Conservation (phyloP, 345 rosid genomes). For the Capsella bursapastoris region DNA sequence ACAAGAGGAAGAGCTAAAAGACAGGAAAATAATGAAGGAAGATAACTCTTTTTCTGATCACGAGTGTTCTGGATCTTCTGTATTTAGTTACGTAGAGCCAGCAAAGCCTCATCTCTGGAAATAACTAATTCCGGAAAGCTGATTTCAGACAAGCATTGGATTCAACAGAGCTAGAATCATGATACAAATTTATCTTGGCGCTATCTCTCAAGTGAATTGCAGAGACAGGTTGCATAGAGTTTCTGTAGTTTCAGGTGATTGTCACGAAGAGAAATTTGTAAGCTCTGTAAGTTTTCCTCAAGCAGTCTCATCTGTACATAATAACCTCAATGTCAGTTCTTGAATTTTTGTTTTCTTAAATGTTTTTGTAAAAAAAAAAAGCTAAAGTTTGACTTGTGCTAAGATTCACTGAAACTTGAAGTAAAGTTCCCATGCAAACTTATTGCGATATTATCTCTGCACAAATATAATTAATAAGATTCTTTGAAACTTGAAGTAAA, state of each 20-base stretch:
- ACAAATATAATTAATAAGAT: constrained; percentile 1
- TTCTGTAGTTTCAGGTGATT: too few relatives aligned
- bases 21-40: constrained; percentile 33
- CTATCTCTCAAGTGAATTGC: too few relatives aligned
- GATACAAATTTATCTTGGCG: background rate
- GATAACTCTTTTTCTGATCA: background rate
- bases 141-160: background rate
- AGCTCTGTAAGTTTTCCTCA: too few relatives aligned
- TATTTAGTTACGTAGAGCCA: constrained; percentile 29
- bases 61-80: constrained; percentile 19
- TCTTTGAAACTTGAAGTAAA: constrained; percentile 31
- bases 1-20: constrained; percentile 25
- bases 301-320: too few relatives aligned
- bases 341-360: too few relatives aligned
- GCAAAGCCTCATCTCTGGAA: constrained; percentile 25
- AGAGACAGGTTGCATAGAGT: too few relatives aligned
- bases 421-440: constrained; percentile 30
- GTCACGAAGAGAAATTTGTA: too few relatives aligned
- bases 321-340: too few relatives aligned
- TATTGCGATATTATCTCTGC: constrained; percentile 8
- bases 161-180: constrained; percentile 19
- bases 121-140: background rate
- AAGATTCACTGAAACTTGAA: constrained; percentile 23
- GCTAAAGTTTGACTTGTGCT: constrained; percentile 35
- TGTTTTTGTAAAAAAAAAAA: too few relatives aligned